Base-by-base conservation (phyloP, 2,329 filamentous ascomycete genomes). In the Botrytis aclada region DNA sequence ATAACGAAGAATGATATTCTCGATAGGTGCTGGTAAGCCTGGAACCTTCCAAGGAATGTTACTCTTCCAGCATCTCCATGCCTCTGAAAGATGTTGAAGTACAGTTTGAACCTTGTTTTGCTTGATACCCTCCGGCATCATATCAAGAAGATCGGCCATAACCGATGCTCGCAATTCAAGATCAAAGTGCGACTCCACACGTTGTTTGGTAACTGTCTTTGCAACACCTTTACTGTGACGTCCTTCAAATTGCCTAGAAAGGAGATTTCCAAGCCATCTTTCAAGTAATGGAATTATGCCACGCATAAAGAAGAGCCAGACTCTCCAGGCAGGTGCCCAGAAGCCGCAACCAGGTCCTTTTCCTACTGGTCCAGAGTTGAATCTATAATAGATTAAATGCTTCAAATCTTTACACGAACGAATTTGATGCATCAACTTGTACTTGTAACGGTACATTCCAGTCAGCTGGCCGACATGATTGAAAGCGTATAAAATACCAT, bases 31-130 rank as follows among this genome's bases (percentile, higher is more conserved):
- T 58, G 96, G 96, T 74, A 99, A 84, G 54, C 96, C 97, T 69
- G 96, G 96, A 4, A 99, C 96, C 85, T 99, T 99, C 96, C 96
- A 99, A 0, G 96, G 96, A 77, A 99, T 99, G 80, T 99, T 99
- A 84, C 95, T 98, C 90, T 99, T 99, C 96, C 96, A 99, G 85
- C 96, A 99, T 84, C 96, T 89, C 96, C 96, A 99, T 22, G 96
- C 96, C 84, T 99, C 96, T 0, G 95, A 98, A 60, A 99, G 84
- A 87, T 99, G 97, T 80, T 98, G 96, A 71, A 99, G 85, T 62
- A 99, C 95, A 1, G 95, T 97, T 83, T 99, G 97, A 82, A 99
- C 94, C 84, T 99, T 99, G 85, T 96, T 99, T 82, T 99, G 96
- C 83, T 98, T 98, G 85, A 99, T 98, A 77, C 96, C 96, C 82